These are phyloP conservation scores for Xylariales sp. DNA, from an alignment of 2,329 filamentous ascomycete genomes.

Conservation along the genomic window DNA sequence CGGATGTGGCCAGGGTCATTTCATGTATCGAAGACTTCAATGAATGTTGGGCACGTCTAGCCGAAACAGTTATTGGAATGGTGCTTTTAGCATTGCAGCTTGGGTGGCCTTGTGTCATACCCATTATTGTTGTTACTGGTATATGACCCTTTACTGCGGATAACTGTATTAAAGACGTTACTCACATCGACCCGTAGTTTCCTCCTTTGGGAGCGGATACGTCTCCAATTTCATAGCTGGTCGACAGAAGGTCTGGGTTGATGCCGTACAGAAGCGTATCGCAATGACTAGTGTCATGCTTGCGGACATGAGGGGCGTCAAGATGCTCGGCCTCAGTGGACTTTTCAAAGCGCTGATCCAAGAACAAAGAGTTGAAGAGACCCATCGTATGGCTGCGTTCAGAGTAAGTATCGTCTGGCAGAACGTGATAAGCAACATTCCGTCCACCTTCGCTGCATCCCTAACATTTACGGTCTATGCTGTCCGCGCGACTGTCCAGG, in stretches of 20 bases:
- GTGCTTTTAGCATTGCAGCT: constrained; percentile 43
- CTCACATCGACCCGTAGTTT: no score
- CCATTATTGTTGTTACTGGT: constrained; percentile 36
- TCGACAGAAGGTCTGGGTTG: constrained; percentile 32
- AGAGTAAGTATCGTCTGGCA: constrained; percentile 28
- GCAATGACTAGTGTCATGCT: constrained; percentile 28
- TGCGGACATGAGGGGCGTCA: constrained; percentile 36
- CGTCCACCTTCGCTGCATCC: constrained; percentile 16
- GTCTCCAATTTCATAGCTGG: constrained; percentile 18
- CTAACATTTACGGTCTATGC: constrained; percentile 28
- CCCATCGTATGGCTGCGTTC: constrained; percentile 29
- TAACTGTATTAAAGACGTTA: no score
- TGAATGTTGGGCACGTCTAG: constrained; percentile 33
- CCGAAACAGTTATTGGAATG: constrained; percentile 39
- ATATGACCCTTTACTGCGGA: constrained; percentile 14
- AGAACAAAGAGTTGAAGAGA: constrained; percentile 30
- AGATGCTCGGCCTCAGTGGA: constrained; percentile 31
- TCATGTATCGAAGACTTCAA: constrained; percentile 30
- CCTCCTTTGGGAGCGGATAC: constrained; percentile 14
- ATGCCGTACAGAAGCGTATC: constrained; percentile 27
- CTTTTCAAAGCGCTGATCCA: constrained; percentile 25
- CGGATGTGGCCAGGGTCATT: constrained; percentile 39
- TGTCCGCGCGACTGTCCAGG: background rate
- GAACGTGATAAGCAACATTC: constrained; percentile 23
- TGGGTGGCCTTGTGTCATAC: constrained; percentile 41